These are phyloP conservation scores for Trichoderma afroharzianum DNA, from an alignment of 2,329 filamentous ascomycete genomes.

Conservation along the genomic window DNA sequence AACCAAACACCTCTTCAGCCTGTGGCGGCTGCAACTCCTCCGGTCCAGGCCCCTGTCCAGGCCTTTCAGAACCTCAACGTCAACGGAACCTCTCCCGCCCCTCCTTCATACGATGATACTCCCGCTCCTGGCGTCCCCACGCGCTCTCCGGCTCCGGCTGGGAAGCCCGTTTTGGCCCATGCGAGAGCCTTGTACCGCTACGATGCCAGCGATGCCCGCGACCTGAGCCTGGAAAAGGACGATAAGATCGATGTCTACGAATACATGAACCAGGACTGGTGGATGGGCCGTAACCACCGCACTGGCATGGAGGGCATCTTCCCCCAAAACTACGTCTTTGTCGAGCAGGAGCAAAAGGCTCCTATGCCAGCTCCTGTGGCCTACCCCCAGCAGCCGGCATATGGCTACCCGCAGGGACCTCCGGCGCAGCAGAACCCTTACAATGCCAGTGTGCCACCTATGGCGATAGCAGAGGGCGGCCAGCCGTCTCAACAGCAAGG, in stretches of 20 bases:
- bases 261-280: conserved; percentile 98
- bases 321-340: conserved; percentile 82
- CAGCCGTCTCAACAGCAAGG: conserved; percentile 33
- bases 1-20: conserved; percentile 31
- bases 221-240: conserved; percentile 75
- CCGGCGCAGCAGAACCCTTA: conserved; percentile 57
- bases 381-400: conserved; percentile 36
- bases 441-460: conserved; percentile 66
- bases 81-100: conserved; percentile 36
- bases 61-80: conserved; percentile 42
- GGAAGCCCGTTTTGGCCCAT: conserved; percentile 62
- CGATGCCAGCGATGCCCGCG: conserved; percentile 71
- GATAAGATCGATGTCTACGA: conserved; percentile 78
- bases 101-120: conserved; percentile 52
- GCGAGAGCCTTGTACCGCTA: conserved; percentile 84
- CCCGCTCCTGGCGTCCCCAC: conserved; percentile 40
- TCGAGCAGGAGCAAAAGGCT: conserved; percentile 58
- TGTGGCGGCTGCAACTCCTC: conserved; percentile 27
- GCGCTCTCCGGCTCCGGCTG: conserved; percentile 28
- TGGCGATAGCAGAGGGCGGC: conserved; percentile 65
- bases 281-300: conserved; percentile 81
- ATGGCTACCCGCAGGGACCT: conserved; percentile 33
- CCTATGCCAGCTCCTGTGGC: conserved; percentile 27
- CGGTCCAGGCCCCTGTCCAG: conserved; percentile 36
- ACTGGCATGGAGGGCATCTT: conserved; percentile 89